phyloP scores from a whole-genome alignment of 306 rosid genomes.

The Acacia confusa region DNA sequence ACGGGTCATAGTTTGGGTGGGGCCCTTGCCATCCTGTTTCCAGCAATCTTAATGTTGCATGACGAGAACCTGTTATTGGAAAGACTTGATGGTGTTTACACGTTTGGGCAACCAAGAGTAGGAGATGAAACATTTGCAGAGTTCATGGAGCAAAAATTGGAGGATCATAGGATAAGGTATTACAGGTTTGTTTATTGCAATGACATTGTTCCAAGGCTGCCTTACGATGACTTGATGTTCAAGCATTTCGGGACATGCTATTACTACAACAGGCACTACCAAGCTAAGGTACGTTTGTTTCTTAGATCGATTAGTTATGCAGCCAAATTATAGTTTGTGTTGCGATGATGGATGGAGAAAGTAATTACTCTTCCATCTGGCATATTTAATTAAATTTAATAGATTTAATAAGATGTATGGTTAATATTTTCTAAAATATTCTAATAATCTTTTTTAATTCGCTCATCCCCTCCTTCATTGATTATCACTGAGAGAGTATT shows the following conservation, averaged over 20 bases:
- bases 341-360: neutral
- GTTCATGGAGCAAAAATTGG: conserved; percentile 53
- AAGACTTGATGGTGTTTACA: conserved; percentile 70
- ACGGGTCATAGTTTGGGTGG: conserved; percentile 79
- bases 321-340: neutral
- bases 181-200: conserved; percentile 72
- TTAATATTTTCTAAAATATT: no score
- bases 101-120: conserved; percentile 92
- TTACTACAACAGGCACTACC: conserved; percentile 54
- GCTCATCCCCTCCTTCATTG: no score
- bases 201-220: conserved; percentile 76
- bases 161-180: conserved; percentile 49
- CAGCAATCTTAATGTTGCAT: conserved; percentile 51
- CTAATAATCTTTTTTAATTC: no score
- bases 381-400: no score
- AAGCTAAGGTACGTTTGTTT: conserved; percentile 40
- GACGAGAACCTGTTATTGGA: conserved; percentile 55
- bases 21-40: conserved; percentile 58
- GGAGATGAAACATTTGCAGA: conserved; percentile 53
- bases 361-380: neutral
- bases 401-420: no score
- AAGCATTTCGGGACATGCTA: conserved; percentile 80
- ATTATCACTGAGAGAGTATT: no score
- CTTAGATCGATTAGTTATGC: no score
- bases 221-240: conserved; percentile 65